phyloP scores from a whole-genome alignment of 164 flowering plant species.

The Umbilicus rupestris region DNA sequence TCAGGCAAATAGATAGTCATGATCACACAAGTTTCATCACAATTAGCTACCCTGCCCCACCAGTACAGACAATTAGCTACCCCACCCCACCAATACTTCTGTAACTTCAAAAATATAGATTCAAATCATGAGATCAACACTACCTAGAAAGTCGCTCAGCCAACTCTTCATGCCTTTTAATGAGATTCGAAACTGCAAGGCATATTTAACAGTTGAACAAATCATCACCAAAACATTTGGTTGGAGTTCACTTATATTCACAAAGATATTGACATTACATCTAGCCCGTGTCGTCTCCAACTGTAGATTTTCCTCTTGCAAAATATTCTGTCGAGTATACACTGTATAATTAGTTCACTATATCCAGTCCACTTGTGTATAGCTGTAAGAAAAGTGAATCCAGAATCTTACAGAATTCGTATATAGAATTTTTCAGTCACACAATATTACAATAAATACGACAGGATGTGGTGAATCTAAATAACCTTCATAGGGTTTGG shows the following conservation, averaged over 20 bases:
- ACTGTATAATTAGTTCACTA: not conserved
- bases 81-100: not conserved
- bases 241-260: not conserved
- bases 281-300: constrained; percentile 65
- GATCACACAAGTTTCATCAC: not conserved
- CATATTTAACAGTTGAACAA: constrained; percentile 11
- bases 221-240: constrained; percentile 4
- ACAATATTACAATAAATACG: not conserved
- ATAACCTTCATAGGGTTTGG: not conserved
- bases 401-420: not conserved
- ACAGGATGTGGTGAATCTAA: not conserved
- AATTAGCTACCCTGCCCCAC: no score
- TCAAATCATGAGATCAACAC: not conserved
- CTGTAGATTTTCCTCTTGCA: constrained; percentile 48
- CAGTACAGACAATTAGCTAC: not conserved
- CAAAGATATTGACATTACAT: constrained; percentile 27
- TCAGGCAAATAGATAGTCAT: not conserved
- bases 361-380: not conserved
- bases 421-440: not conserved
- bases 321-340: constrained; percentile 30
- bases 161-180: constrained; percentile 70
- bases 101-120: not conserved
- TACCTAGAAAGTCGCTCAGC: constrained; percentile 90
- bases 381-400: not conserved
- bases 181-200: constrained; percentile 59